Conservation (phyloP, 2,329 filamentous ascomycete species). For the Didymella arachidicola region DNA sequence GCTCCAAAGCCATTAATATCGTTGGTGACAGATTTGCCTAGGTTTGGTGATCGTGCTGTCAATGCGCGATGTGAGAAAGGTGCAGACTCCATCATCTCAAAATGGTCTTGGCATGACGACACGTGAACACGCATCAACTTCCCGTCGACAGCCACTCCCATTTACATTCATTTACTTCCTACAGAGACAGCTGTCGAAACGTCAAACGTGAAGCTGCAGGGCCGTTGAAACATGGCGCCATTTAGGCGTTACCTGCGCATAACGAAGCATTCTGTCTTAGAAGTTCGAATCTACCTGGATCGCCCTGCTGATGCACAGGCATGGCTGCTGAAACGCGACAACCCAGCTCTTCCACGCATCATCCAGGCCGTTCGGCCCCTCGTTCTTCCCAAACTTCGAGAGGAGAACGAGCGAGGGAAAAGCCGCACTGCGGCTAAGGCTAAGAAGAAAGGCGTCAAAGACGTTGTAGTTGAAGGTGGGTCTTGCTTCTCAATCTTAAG, state of each 20-base stretch:
- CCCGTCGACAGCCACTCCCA: neutral
- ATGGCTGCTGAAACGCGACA: slow-evolving; percentile 81
- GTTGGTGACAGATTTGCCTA: neutral
- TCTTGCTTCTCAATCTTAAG: slow-evolving; percentile 18
- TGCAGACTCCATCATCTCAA: neutral
- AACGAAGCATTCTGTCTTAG: slow-evolving; percentile 91
- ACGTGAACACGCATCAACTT: slow-evolving; percentile 35
- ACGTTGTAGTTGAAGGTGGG: slow-evolving; percentile 81
- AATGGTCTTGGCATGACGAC: slow-evolving; percentile 25
- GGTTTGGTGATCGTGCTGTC: neutral
- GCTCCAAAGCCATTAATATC: slow-evolving; percentile 66
- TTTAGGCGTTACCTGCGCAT: slow-evolving; percentile 90
- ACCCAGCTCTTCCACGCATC: slow-evolving; percentile 80
- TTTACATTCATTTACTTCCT: neutral
- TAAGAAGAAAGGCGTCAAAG: slow-evolving; percentile 87
- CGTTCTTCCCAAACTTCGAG: slow-evolving; percentile 87
- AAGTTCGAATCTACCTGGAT: slow-evolving; percentile 95
- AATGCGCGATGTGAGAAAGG: neutral
- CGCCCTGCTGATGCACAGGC: slow-evolving; percentile 82
- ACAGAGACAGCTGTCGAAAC: slow-evolving; percentile 12
- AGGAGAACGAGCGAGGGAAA: slow-evolving; percentile 76
- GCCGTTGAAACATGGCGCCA: slow-evolving; percentile 72
- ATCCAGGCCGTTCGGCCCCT: slow-evolving; percentile 85
- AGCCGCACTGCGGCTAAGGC: slow-evolving; percentile 62
- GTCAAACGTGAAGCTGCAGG: neutral